Base-by-base conservation (phyloP, 768 basidiomycete species). In the Coprinopsis cinerea region DNA sequence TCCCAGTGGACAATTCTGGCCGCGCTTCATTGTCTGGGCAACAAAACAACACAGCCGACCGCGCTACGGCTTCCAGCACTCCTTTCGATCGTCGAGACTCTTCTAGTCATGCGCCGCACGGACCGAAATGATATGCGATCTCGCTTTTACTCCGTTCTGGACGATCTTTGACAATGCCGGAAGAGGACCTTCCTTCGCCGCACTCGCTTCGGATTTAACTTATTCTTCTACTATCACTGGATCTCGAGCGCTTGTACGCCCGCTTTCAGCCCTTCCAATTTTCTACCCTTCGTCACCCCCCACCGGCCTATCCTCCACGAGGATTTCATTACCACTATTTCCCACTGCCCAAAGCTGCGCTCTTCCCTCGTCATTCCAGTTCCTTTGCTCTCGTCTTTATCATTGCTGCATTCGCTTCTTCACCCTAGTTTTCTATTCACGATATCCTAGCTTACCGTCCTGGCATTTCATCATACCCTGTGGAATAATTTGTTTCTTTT, bases 381-480 rank as follows among this genome's bases (percentile, higher is more conserved):
- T 44, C 49, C 22, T 23, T 56, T 58, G 50, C 53, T 42, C 7
- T 32, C 42, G 35, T 48, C 48, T 55, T 34, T 40, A 4, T 34
- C 44, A 17, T 40, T 43, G 54, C 43, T 58, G 51, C 45, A 57
- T 53, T 49, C 46, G 30, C 42, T 53, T 47, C 49, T 44, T 51
- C 44, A n/a, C 18, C 13, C 14, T 47, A 25, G 7, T 32, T 37
- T 32, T 47, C 17, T 46, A 32, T 27, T 45, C 48, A 35, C 42
- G 36, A 39, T 39, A 39, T 39, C 36, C 6, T 39, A 39, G 17
- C 36, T 18, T 18, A 9, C 6, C 10, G 6, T 39, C 25, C 25
- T 18, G 51, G 36, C 37, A 42, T 30, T 51, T 17, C 23, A 20
- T 48, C 40, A 51, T 44, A 32, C 40, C 37, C 46, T 46, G 44